Percentiles rank a stretch among this genome's conserved stretches.
phyloP scores from a whole-genome alignment of 768 basidiomycete species.

The Termitomyces sp. region DNA sequence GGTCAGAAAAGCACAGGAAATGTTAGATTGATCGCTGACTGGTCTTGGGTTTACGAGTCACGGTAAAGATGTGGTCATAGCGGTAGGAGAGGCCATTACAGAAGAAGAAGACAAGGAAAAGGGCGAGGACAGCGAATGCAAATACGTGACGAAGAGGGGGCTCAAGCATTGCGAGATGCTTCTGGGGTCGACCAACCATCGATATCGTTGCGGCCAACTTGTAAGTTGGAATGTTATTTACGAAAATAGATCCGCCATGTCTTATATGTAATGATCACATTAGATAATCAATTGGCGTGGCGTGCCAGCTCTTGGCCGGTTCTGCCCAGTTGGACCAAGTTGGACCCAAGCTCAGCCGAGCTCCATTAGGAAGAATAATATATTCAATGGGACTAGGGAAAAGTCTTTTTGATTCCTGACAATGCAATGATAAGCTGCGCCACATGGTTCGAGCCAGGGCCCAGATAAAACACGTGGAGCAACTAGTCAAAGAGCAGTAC shows the following conservation, averaged over 20 bases:
- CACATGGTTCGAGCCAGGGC: not conserved
- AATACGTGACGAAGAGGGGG: conserved; percentile 22
- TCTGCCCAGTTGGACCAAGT: not conserved
- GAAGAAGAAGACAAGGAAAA: conserved; percentile 46
- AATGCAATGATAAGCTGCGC: not conserved
- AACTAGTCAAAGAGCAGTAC: not conserved
- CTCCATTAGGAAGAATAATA: not conserved
- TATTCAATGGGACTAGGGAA: not conserved
- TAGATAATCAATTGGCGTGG: conserved; percentile 1
- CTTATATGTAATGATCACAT: not conserved
- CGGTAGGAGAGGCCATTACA: conserved; percentile 28
- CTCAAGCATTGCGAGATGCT: conserved; percentile 11
- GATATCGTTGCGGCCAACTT: not conserved
- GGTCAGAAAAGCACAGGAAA: not conserved
- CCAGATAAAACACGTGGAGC: not conserved
- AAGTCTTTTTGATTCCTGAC: not conserved
- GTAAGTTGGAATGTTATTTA: too few species aligned
- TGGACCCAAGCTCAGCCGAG: not conserved
- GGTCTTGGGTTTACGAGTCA: not conserved
- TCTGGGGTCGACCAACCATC: conserved; percentile 17
- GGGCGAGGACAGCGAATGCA: conserved; percentile 34
- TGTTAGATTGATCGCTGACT: not conserved
- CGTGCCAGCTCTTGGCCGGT: not conserved
- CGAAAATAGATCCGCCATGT: not conserved
- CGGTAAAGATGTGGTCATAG: not conserved